Conservation (phyloP, 345 rosid species). For the Camelina sativa region DNA sequence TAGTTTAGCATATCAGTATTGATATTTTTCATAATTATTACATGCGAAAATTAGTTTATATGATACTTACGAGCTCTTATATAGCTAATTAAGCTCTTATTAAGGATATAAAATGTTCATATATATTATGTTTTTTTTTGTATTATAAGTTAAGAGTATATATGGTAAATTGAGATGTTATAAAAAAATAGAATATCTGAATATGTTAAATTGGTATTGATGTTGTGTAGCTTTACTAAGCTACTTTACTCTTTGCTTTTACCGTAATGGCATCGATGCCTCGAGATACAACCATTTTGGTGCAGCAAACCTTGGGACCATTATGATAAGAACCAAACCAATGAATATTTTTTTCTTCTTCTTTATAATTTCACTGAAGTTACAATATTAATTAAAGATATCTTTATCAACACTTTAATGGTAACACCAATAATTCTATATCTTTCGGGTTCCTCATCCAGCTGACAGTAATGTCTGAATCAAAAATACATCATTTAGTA, state of each 20-base stretch:
- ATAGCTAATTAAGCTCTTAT: too few relatives aligned
- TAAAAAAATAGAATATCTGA: not conserved
- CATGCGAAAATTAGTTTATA: not conserved
- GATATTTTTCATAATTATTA: not conserved
- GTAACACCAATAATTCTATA: constrained; percentile 38
- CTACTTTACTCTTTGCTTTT: constrained; percentile 37
- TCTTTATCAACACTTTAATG: constrained; percentile 38
- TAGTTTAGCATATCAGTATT: not conserved
- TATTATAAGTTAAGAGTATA: not conserved
- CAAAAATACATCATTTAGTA: constrained; percentile 7
- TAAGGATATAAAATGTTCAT: too few relatives aligned
- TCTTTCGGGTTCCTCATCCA: constrained; percentile 32
- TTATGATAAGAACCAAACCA: constrained; percentile 43
- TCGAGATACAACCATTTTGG: constrained; percentile 40
- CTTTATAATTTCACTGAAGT: not conserved
- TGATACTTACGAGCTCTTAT: not conserved
- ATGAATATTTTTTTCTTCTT: not conserved
- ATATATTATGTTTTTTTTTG: not conserved
- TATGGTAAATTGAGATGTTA: not conserved
- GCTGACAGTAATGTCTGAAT: constrained; percentile 32
- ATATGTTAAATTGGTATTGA: constrained; percentile 16
- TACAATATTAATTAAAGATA: constrained; percentile 29
- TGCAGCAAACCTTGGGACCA: constrained; percentile 42
- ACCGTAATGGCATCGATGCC: constrained; percentile 37
- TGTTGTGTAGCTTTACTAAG: constrained; percentile 22